phyloP scores from a whole-genome alignment of 371 early-diverging fungal species.

The Phascolomyces articulosus region DNA sequence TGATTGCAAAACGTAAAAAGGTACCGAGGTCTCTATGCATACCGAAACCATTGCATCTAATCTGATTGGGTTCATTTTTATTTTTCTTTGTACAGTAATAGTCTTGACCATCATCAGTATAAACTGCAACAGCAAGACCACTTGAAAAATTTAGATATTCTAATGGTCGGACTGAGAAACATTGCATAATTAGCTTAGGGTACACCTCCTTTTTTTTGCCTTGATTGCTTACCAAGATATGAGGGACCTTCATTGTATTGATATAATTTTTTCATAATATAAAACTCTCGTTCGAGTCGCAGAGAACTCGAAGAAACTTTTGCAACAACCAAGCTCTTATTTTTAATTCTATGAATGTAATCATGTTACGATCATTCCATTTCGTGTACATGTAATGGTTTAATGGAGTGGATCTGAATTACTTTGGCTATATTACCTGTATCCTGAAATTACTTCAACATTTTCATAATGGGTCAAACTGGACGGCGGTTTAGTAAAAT shows the following conservation, averaged over 20 bases:
- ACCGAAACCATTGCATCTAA: too few species aligned
- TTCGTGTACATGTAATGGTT: too few species aligned
- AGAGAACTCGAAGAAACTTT: constrained; percentile 44
- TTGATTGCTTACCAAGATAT: constrained; percentile 28
- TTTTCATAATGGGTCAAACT: too few species aligned
- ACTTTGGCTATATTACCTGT: too few species aligned
- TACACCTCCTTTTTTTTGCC: background rate
- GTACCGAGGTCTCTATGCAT: constrained; percentile 10
- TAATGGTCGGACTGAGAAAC: constrained; percentile 33
- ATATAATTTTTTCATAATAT: constrained; percentile 44
- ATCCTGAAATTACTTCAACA: too few species aligned
- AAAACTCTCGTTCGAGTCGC: constrained; percentile 45
- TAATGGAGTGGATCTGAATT: too few species aligned
- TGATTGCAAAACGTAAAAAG: constrained; percentile 45
- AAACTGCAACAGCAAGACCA: constrained; percentile 40
- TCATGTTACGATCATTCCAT: too few species aligned
- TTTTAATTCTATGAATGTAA: constrained; percentile 25
- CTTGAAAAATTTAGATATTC: constrained; percentile 40
- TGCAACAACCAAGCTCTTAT: constrained; percentile 41
- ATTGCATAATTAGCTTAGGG: background rate
- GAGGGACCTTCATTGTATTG: constrained; percentile 36
- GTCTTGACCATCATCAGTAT: constrained; percentile 39
- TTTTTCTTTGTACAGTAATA: background rate
- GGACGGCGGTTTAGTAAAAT: too few species aligned
- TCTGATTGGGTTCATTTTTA: too few species aligned